Percentiles rank a stretch among this genome's conserved stretches.
These are phyloP conservation scores for Hygrocybe coccinea DNA, from an alignment of 768 basidiomycete genomes.

Conservation along the genomic window DNA sequence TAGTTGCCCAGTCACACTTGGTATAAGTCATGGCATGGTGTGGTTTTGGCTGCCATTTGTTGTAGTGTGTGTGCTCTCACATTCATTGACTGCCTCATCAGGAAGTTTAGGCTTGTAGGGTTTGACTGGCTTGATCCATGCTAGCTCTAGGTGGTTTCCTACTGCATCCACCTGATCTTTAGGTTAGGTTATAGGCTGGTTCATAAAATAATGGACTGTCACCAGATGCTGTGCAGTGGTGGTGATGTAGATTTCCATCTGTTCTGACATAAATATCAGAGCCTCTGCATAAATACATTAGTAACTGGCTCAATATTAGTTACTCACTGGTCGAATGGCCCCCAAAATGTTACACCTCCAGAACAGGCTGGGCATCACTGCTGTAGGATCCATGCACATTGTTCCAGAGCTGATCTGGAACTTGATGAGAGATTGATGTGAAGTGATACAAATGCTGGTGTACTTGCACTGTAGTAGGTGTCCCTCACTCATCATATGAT, in stretches of 20 bases:
- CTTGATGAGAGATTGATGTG: background rate
- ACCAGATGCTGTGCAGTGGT: slow-evolving; percentile 26
- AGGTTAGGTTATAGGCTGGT: slow-evolving; percentile 28
- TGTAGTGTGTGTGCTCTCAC: slow-evolving; percentile 26
- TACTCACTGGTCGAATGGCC: background rate
- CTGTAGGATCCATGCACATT: background rate
- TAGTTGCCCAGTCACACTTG: too few relatives aligned
- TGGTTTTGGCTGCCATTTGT: slow-evolving; percentile 30
- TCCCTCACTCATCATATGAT: too few relatives aligned
- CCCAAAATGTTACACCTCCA: background rate
- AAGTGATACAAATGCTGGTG: background rate
- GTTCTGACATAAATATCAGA: slow-evolving; percentile 2
- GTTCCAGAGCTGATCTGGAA: too few relatives aligned
- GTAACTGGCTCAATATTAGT: background rate
- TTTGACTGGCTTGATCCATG: slow-evolving; percentile 15
- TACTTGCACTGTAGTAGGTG: too few relatives aligned
- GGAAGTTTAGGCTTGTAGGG: slow-evolving; percentile 18
- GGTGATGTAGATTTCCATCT: slow-evolving; percentile 36
- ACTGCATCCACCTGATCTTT: slow-evolving; percentile 31
- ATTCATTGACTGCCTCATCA: slow-evolving; percentile 32
- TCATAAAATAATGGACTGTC: slow-evolving; percentile 31
- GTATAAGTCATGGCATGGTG: too few relatives aligned
- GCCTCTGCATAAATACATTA: background rate
- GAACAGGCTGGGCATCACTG: slow-evolving; percentile 6
- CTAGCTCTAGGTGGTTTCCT: slow-evolving; percentile 22